Evolutionary conservation across 306 rosid genomes (phyloP), one percentile per base, ranked within the genome.

Genomic region (Quercus engelmannii): DNA sequence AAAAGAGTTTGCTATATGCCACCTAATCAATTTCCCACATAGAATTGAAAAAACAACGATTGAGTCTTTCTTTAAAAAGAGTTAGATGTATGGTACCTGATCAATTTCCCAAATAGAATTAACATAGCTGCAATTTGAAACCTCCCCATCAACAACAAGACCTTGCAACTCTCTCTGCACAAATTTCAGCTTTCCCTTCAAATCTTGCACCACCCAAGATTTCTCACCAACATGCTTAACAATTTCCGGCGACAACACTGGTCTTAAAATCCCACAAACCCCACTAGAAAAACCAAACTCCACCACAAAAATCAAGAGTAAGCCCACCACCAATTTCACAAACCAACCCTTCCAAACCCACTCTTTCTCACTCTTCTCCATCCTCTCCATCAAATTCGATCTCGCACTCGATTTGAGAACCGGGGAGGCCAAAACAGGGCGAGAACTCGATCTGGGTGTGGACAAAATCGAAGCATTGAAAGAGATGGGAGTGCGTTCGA

Each of bases 151-250:
- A 56, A 81, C 90, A 81, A 83, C 89, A 81, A 83, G 43, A 74
- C 83, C 78, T 19, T 74, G 80, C 71, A 95, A 70, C 63, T 87
- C 93, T 13, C 74, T 86, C 88, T 95, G 92, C 80, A 92, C 76
- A 76, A 91, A 71, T 67, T 85, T 83, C 81, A 95, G 59, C 85
- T 85, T 95, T 69, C 85, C 95, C 76, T 88, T 88, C 90, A 91
- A 80, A 86, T 85, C 91, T 23, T 68, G 77, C 64, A 84, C 75
- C 18, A 26, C 71, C 54, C 52, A 54, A 65, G 93, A 85, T 81
- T 84, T 90, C 83, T 86, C 85, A 35, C 89, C 83, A 69, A 83
- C 63, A 69, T 61, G 79, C 83, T 84, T 90, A 63, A 90, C 85
- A 31, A 78, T 6, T 26, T 87, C 89, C 2, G 86, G 69, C 1